Conservation (phyloP, 1,284 basidiomycete species). For the Megacollybia platyphylla region DNA sequence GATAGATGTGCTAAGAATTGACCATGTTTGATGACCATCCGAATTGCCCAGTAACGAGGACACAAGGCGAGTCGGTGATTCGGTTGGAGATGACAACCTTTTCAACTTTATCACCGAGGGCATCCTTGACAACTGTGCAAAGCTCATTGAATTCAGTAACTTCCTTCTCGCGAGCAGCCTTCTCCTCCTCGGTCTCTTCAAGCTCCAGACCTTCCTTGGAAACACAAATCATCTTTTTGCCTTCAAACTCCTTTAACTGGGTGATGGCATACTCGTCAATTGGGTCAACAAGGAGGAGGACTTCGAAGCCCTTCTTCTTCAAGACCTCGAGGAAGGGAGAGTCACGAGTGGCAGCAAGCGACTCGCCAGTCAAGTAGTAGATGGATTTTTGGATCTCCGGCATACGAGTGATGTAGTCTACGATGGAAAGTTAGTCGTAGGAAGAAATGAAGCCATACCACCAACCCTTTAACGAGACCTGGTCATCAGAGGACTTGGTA, state of each 20-base stretch:
- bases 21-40: constrained; percentile 99
- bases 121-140: constrained; percentile 94
- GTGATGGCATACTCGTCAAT: constrained; percentile 97
- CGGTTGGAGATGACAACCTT: constrained; percentile 99
- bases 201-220: constrained; percentile 99
- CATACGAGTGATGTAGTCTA: constrained; percentile 99
- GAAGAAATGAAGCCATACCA: constrained; percentile 4
- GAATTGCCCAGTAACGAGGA: constrained; percentile 96
- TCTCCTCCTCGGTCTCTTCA: constrained; percentile 98
- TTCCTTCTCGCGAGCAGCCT: constrained; percentile 85
- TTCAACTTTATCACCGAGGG: constrained; percentile 98
- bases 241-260: constrained; percentile 98
- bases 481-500: constrained; percentile 90
- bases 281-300: constrained; percentile 94
- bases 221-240: constrained; percentile 96
- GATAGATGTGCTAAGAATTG: constrained; percentile 11
- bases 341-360: constrained; percentile 81
- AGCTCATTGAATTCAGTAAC: constrained; percentile 78
- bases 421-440: constrained; percentile 1
- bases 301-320: constrained; percentile 99
- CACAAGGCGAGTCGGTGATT: constrained; percentile 91
- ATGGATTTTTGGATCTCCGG: constrained; percentile 98
- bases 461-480: constrained; percentile 86
- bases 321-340: constrained; percentile 99
- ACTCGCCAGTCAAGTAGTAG: constrained; percentile 99